Base-by-base conservation (phyloP, 768 basidiomycete genomes). In the Austroboletus eburneus region DNA sequence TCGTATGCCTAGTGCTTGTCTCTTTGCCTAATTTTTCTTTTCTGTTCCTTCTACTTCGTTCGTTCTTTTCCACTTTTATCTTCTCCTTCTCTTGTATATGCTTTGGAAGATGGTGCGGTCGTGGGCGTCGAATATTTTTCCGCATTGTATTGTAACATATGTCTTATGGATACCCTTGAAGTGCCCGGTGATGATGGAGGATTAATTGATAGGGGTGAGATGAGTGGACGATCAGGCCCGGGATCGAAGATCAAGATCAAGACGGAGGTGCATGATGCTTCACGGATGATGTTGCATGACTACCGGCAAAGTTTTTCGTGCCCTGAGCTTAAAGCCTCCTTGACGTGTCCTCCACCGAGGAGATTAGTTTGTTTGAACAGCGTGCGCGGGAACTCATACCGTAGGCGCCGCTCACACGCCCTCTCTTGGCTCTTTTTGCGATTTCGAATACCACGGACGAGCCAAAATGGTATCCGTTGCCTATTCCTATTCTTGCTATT, bases 181-280 rank as follows among this genome's bases (percentile, higher is more conserved):
- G n/a, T n/a, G n/a, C 53, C 42, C 7, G 52, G 37, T 24, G 23
- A 23, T 42, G 40, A 43, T 42, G 50, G 46, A 24, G 39, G 43
- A 43, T 55, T 51, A 48, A 56, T 57, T 54, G 56, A 58, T 58
- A 57, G 56, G 56, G 50, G 46, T 34, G 24, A 27, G 27, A 42
- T 37, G 38, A 13, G 37, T 39, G 24, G 59, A 57, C 59, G 59
- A 61, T 63, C 61, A 63, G 61, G 59, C 37, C 57, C 57, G n/a
- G 52, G 51, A 63, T 63, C 59, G 48, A 52, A 61, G 59, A 61
- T 61, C 60, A 51, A 27, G 57, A 59, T 62, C 51, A 27, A 27
- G 57, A n/a, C 49, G 49, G 58, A 45, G 45, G 43, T 21, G 47
- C 47, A 62, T 46, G 58, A n/a, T n/a, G n/a, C 53, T 56, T 59